phyloP scores from a whole-genome alignment of 2,329 filamentous ascomycete genomes.

The Aphanoascus verrucosus region DNA sequence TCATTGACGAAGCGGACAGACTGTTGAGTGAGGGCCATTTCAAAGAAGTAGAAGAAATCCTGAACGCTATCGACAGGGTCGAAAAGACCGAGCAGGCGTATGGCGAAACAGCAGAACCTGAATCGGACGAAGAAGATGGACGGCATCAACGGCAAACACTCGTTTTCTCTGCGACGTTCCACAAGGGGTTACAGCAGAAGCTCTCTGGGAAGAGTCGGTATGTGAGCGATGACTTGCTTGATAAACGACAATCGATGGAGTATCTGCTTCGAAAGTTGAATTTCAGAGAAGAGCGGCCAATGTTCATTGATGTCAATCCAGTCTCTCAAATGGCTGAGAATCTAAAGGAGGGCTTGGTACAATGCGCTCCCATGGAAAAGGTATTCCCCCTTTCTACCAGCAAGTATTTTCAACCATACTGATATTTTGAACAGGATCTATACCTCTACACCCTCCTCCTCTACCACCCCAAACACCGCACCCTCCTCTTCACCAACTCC shows the following conservation, averaged over 20 bases:
- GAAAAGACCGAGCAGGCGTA: slow-evolving; percentile 37
- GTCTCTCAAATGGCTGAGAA: slow-evolving; percentile 76
- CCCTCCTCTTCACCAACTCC: slow-evolving; percentile 89
- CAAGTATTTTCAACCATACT: slow-evolving; percentile 14
- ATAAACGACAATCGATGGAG: slow-evolving; percentile 73
- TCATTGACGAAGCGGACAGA: slow-evolving; percentile 89
- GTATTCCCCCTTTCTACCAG: slow-evolving; percentile 33
- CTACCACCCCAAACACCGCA: slow-evolving; percentile 67
- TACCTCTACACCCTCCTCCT: slow-evolving; percentile 83
- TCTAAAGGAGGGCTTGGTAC: slow-evolving; percentile 78
- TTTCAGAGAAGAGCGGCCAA: slow-evolving; percentile 73
- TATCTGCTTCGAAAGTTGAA: slow-evolving; percentile 84
- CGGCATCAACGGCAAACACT: slow-evolving; percentile 60
- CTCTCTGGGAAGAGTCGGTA: slow-evolving; percentile 64
- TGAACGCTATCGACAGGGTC: slow-evolving; percentile 64
- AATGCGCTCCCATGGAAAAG: slow-evolving; percentile 90
- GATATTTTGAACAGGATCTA: slow-evolving; percentile 52
- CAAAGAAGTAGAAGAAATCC: slow-evolving; percentile 82
- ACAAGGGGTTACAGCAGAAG: slow-evolving; percentile 83
- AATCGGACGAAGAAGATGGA: slow-evolving; percentile 34
- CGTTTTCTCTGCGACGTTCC: slow-evolving; percentile 94
- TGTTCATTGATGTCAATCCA: slow-evolving; percentile 87
- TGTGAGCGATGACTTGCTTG: slow-evolving; percentile 49
- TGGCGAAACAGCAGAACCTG: slow-evolving; percentile 22
- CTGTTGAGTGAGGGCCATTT: slow-evolving; percentile 88